phyloP scores from a whole-genome alignment of 768 basidiomycete genomes.

The Amanita subjunquillea region DNA sequence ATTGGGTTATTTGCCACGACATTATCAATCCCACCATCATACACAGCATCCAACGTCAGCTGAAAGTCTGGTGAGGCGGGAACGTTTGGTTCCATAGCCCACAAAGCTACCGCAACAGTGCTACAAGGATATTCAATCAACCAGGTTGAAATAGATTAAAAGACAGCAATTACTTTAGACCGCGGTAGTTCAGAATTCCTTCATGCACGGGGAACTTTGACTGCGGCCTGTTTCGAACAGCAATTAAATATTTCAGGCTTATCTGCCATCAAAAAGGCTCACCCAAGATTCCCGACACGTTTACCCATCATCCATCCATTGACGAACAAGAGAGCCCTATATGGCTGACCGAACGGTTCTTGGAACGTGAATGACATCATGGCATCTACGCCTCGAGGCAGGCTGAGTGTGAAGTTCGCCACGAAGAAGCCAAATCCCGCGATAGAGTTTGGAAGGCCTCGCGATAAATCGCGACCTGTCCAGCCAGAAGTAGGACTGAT shows the following conservation, averaged over 20 bases:
- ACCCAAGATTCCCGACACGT: conserved; percentile 63
- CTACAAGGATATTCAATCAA: conserved; percentile 15
- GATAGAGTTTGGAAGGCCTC: conserved; percentile 43
- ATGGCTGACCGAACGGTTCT: conserved; percentile 47
- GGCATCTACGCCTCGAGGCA: conserved; percentile 53
- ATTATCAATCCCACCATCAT: conserved; percentile 58
- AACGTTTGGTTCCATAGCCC: conserved; percentile 47
- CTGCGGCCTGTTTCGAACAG: conserved; percentile 44
- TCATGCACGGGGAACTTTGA: conserved; percentile 75
- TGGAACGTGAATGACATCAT: conserved; percentile 67
- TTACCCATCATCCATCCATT: conserved; percentile 93
- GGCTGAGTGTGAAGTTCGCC: conserved; percentile 54
- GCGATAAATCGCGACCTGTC: conserved; percentile 41
- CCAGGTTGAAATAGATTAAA: neutral
- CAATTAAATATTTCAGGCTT: too few species aligned
- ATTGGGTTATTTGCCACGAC: conserved; percentile 47
- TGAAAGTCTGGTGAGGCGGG: conserved; percentile 40
- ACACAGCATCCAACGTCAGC: conserved; percentile 42
- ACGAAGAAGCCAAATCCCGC: conserved; percentile 81
- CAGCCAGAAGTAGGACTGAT: conserved; percentile 42
- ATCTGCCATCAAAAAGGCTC: conserved; percentile 9
- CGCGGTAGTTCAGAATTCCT: conserved; percentile 67
- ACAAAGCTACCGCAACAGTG: conserved; percentile 55
- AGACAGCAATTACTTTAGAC: conserved; percentile 44
- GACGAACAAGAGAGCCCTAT: conserved; percentile 65